These are phyloP conservation scores for Petunia secreta DNA, from an alignment of 257 asterid species.

Conservation along the genomic window DNA sequence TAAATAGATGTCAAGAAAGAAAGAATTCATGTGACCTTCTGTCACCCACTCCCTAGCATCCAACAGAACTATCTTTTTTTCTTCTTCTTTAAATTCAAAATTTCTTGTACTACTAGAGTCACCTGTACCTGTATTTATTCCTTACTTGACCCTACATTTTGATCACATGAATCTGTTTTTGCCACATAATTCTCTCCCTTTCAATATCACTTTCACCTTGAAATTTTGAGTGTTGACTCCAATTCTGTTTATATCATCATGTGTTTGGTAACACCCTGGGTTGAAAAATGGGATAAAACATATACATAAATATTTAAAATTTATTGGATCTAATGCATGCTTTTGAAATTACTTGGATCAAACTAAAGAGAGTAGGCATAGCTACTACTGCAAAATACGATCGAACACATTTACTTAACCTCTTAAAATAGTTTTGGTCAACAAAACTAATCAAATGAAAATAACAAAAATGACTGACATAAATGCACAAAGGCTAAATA, in stretches of 20 bases:
- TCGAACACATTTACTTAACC: not conserved
- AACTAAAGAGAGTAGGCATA: too few species aligned
- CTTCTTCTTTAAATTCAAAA: not conserved
- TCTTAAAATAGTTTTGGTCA: not conserved
- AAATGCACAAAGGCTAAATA: too few species aligned
- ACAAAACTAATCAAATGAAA: not conserved
- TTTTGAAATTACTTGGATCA: too few species aligned
- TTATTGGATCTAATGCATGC: too few species aligned
- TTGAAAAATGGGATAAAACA: not conserved
- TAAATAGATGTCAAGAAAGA: constrained; percentile 1
- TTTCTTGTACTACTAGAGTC: not conserved
- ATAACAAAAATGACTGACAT: not conserved
- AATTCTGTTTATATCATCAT: constrained; percentile 20
- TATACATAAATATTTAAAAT: not conserved
- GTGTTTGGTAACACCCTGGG: not conserved
- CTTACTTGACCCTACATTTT: constrained; percentile 17
- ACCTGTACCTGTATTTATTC: constrained; percentile 10
- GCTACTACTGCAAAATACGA: too few species aligned
- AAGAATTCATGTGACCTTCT: constrained; percentile 28
- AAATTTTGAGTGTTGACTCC: constrained; percentile 1
- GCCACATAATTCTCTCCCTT: not conserved
- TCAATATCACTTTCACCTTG: constrained; percentile 16
- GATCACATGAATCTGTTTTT: constrained; percentile 18
- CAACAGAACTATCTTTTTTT: not conserved
- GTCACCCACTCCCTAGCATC: constrained; percentile 31